Base-by-base conservation (phyloP, 495 filamentous ascomycete genomes). In the Penicillium canariense region DNA sequence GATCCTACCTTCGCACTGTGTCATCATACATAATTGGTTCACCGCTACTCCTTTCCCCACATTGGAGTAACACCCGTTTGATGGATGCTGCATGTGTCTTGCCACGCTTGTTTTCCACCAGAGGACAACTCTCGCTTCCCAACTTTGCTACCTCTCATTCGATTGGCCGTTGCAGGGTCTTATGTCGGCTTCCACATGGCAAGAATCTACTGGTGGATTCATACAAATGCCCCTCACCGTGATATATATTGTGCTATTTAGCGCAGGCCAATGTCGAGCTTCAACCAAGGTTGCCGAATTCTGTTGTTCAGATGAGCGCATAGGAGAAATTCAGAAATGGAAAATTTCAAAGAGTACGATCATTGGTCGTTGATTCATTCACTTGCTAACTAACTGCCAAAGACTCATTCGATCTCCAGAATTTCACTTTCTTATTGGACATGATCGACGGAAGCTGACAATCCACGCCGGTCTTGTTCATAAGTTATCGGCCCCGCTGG, bases 351-450 rank as follows among this genome's bases (percentile, higher is more conserved):
- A 9, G 15, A 18, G 35, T 20, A 20, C 17, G 35, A 38, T n/a
- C 14, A 3, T n/a, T 3, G 14, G 4, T 15, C 32, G 15, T n/a
- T n/a, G 7, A 15, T 4, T 35, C 14, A 17, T 45, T 45, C 8
- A 45, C 10, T 0, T 4, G 9, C 3, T 45, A 26, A 45, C 42
- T 28, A 45, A 45, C 42, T 45, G 12, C 25, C 5, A 45, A 45
- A 45, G 42, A 45, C 42, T 55, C 28, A 42, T 55, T 55, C 31
- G 52, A 40, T 55, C 52, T 26, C 46, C n/a, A 23, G 46, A 25
- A 23, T 55, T 55, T 48, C 43, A 44, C 35, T 55, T 55, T 31
- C 32, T 49, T 10, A 34, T 49, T 20, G 27, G 44, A 28, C 6
- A 48, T 22, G 22, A 39, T 25, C 15, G n/a, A 9, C 23, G 15